Evolutionary conservation across 2,329 filamentous ascomycete species (phyloP), one percentile per base, ranked within the genome.

Genomic region (Aspergillus thermomutatus): DNA sequence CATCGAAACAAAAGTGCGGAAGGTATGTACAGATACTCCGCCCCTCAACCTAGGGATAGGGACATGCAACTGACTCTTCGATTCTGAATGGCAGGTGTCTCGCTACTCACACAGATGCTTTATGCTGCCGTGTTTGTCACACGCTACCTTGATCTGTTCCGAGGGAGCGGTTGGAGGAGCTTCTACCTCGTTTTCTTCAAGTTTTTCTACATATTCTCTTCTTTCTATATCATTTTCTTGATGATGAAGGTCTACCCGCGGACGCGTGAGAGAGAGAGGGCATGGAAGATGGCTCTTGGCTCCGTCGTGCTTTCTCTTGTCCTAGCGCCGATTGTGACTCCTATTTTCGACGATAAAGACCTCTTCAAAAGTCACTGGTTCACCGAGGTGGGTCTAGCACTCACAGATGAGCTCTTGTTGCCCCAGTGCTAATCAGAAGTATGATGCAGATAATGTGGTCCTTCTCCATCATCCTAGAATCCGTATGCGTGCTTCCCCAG

Each of bases 401-500:
- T 41, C 19, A 26, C 21, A 26, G 21, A 25, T 28, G 7, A 23
- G 4, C 8, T 9, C 34, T 41, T 23, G 14, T 48, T 53, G 26
- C 10, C 25, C 3, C 52, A 17, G 14, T 25, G 41, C 49, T 57
- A 26, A 57, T 26, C 40, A 21, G 31, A 31, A 61, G 49, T 23
- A 31, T 23, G 21, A 2, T 51, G 51, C 66, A 96, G 90, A 83
- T 89, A 70, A 81, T 91, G 60, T 95, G 91, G 89, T 84, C 87
- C 56, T 96, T 97, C 77, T 96, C 91, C 31, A 87, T 94, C 65
- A 89, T 96, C 64, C 88, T 97, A 68, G 93, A 97, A 77, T 93
- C 91, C 34, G 85, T 95, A 59, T 94, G 90, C 73, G 86, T 97
- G 34, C 86, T 97, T 21, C 93, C 93, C 0, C 93, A 97, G 73